phyloP scores from a whole-genome alignment of 1,284 basidiomycete genomes.

The Sporisorium scitamineum region DNA sequence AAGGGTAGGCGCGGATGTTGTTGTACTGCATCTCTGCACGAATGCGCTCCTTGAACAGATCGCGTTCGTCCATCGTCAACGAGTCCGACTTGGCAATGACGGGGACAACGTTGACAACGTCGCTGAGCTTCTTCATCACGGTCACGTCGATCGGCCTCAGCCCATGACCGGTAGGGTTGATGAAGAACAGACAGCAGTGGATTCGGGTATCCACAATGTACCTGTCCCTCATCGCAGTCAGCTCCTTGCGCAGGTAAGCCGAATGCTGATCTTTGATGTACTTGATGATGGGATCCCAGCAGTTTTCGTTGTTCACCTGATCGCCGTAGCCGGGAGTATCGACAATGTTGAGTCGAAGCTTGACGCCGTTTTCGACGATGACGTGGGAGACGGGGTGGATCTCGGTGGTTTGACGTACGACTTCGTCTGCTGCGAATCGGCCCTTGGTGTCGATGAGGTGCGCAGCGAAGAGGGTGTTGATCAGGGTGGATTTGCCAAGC shows the following conservation, averaged over 20 bases:
- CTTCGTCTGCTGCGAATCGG: constrained; percentile 85
- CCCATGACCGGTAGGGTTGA: constrained; percentile 75
- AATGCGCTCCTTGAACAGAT: constrained; percentile 93
- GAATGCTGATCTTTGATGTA: constrained; percentile 99
- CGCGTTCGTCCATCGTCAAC: constrained; percentile 91
- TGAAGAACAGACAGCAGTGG: constrained; percentile 98
- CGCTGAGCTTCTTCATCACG: constrained; percentile 98
- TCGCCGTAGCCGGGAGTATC: constrained; percentile 99
- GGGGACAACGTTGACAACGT: constrained; percentile 98
- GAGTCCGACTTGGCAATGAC: constrained; percentile 99
- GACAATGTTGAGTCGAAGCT: constrained; percentile 94
- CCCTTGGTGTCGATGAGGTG: constrained; percentile 98
- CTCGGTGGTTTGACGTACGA: constrained; percentile 92
- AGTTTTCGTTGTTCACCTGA: constrained; percentile 98
- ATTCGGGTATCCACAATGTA: constrained; percentile 98
- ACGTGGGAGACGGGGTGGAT: constrained; percentile 96
- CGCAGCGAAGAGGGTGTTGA: constrained; percentile 98
- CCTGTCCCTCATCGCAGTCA: constrained; percentile 97
- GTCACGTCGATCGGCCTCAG: constrained; percentile 83
- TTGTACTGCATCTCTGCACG: constrained; percentile 91
- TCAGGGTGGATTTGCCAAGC: constrained; percentile 96
- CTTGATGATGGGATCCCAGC: constrained; percentile 99
- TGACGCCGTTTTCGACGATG: constrained; percentile 95
- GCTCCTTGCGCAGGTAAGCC: constrained; percentile 97
- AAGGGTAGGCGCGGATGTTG: constrained; percentile 94